A percentile compares a stretch with the other conserved stretches of the same genome.
phyloP scores from a whole-genome alignment of 306 rosid species.

The Spatholobus suberectus region DNA sequence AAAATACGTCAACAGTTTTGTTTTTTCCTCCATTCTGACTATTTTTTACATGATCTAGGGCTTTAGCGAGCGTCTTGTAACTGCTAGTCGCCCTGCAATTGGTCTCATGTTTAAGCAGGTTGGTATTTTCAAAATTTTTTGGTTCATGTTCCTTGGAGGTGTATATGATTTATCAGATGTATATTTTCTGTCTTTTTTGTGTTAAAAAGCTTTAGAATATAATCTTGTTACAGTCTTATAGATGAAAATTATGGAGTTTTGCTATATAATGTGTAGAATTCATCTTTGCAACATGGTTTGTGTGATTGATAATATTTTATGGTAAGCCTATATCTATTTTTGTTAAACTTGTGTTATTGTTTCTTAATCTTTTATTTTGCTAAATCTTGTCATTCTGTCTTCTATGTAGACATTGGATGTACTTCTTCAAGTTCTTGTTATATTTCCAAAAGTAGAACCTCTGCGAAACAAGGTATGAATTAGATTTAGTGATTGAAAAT shows the following conservation, averaged over 20 bases:
- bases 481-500: conserved; percentile 23
- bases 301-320: background rate
- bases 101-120: conserved; percentile 99
- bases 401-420: conserved; percentile 81
- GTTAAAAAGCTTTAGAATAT: conserved; percentile 4
- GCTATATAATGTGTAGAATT: background rate
- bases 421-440: conserved; percentile 87
- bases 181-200: conserved; percentile 20
- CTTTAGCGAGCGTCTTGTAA: conserved; percentile 95
- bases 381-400: conserved; percentile 26
- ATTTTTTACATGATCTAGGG: conserved; percentile 65
- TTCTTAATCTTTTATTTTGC: conserved; percentile 26
- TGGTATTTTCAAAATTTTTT: conserved; percentile 35
- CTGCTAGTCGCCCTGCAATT: conserved; percentile 92
- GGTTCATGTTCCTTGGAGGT: conserved; percentile 6
- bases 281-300: conserved; percentile 28
- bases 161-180: conserved; percentile 14
- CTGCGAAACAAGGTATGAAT: conserved; percentile 71
- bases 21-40: background rate
- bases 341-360: background rate
- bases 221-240: background rate
- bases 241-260: conserved; percentile 5
- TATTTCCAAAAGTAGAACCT: conserved; percentile 80
- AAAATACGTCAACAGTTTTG: conserved; percentile 4
- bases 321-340: conserved; percentile 20